Evolutionary conservation across 495 filamentous ascomycete genomes (phyloP), one percentile per base, ranked within the genome.

Genomic region (Talaromyces trachyspermus): DNA sequence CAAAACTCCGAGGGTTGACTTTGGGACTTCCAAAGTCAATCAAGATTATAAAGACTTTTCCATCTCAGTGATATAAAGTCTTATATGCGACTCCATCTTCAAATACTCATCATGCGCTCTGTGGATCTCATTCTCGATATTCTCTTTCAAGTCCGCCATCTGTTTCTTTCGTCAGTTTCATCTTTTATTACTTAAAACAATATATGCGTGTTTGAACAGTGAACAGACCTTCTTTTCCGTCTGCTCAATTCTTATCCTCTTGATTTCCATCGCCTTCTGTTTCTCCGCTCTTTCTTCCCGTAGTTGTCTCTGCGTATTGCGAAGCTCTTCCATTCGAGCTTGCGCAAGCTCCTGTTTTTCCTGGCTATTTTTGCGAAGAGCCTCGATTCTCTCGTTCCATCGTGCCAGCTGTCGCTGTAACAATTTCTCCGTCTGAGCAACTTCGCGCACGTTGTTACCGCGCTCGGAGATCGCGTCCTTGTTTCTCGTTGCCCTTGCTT

Each of bases 41-140:
- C 24, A 18, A 26, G 11, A 36, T 83, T 60, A 88, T 50, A 90
- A 76, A 49, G 80, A 82, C 68, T 96, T 90, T 63, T 97, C 94
- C 89, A 98, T 95, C 75, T 97, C 90, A 20, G 84, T 95, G 62
- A 97, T 92, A 71, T 98, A 98, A 49, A 95, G 74, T 64, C 88
- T 90, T 60, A 98, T 95, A 65, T 98, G 92, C 20, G 88, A 83
- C 66, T 96, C 91, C 76, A 97, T 80, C 76, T 95, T 95, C 56
- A 94, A 71, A 64, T 92, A 97, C 72, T 97, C 88, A 43, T 90
- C 88, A 48, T 94, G 82, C 2, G 92, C 87, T 14, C 72, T 74
- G 50, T 86, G 85, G 9, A 96, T 83, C 68, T 98, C 92, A 48
- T 80, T 87, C 59, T 97, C 94, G 48, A 97, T 92, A 52, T 91